Conservation (phyloP, 768 basidiomycete genomes). For the Trichaptum fuscoviolaceum region DNA sequence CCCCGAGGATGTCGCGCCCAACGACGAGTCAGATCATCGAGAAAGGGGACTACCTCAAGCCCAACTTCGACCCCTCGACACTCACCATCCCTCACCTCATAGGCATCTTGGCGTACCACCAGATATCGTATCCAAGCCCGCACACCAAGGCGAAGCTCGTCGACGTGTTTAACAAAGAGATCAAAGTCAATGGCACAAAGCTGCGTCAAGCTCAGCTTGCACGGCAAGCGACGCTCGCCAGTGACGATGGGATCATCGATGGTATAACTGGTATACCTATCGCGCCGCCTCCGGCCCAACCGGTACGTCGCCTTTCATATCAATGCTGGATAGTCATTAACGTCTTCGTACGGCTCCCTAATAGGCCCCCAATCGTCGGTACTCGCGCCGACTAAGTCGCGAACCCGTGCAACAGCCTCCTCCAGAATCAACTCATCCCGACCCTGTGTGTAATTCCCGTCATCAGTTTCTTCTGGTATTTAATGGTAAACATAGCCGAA, state of each 20-base stretch:
- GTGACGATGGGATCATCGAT: constrained; percentile 78
- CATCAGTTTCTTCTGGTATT: constrained; percentile 11
- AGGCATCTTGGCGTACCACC: constrained; percentile 73
- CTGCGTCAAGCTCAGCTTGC: constrained; percentile 60
- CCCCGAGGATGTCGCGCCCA: constrained; percentile 57
- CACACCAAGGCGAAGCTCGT: constrained; percentile 77
- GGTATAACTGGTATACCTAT: constrained; percentile 76
- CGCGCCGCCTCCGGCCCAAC: constrained; percentile 30
- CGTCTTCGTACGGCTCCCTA: constrained; percentile 13
- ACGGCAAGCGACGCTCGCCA: constrained; percentile 65
- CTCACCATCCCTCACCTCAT: constrained; percentile 80
- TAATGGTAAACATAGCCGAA: constrained; percentile 49
- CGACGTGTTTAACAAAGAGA: constrained; percentile 71
- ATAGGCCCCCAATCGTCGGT: constrained; percentile 37
- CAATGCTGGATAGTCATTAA: constrained; percentile 10
- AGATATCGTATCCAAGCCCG: constrained; percentile 65
- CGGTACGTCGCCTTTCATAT: constrained; percentile 29
- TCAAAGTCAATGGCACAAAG: constrained; percentile 52
- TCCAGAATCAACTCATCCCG: constrained; percentile 40
- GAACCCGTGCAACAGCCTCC: constrained; percentile 29
- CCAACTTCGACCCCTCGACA: constrained; percentile 65
- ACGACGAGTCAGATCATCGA: constrained; percentile 75
- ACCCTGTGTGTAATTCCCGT: constrained; percentile 44
- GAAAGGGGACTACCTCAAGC: constrained; percentile 72
- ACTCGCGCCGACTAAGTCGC: constrained; percentile 62